phyloP scores from a whole-genome alignment of 2,329 filamentous ascomycete genomes.

The Venturia aucupariae region DNA sequence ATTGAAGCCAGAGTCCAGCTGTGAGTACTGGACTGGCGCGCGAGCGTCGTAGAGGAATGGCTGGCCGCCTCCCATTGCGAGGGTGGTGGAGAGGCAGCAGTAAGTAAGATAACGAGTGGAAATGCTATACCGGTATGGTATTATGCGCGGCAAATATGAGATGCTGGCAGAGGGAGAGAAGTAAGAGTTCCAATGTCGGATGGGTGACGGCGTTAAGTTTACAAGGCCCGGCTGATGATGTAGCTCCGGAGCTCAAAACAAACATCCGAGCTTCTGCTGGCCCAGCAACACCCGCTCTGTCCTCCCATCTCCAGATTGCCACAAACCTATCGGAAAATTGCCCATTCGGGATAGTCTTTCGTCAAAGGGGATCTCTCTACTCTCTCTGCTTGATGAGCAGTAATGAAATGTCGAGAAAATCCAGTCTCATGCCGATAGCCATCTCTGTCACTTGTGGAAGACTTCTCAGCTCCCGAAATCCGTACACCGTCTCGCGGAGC shows the following conservation, averaged over 20 bases:
- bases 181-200: background rate
- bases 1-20: conserved; percentile 56
- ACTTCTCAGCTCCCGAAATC: background rate
- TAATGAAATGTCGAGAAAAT: background rate
- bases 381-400: background rate
- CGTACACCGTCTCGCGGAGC: background rate
- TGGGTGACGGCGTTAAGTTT: background rate
- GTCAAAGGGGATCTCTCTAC: background rate
- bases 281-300: conserved; percentile 1
- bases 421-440: background rate
- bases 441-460: background rate
- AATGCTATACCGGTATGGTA: conserved; percentile 17
- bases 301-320: background rate
- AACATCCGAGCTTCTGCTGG: background rate
- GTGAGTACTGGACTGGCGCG: conserved; percentile 42
- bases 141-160: background rate
- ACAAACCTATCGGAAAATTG: background rate
- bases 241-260: background rate
- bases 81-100: conserved; percentile 16
- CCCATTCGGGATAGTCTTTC: background rate
- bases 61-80: conserved; percentile 37
- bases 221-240: conserved; percentile 1
- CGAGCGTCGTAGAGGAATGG: conserved; percentile 63
- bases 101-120: conserved; percentile 10
- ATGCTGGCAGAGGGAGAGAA: background rate